phyloP scores from a whole-genome alignment of 2,329 filamentous ascomycete genomes.

The Exserohilum turcica region DNA sequence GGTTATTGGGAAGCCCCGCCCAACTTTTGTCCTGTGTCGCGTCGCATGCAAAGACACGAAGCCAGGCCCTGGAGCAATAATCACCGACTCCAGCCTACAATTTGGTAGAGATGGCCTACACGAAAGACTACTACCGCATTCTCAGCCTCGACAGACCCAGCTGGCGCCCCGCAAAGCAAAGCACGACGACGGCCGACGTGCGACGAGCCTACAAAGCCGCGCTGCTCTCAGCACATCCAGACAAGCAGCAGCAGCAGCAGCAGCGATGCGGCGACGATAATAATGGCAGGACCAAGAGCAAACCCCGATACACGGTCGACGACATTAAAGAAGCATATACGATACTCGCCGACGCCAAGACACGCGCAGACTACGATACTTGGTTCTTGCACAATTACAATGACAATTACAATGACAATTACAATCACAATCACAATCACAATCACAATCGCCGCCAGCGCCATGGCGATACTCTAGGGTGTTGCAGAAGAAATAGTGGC shows the following conservation, averaged over 20 bases:
- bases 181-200: conserved; percentile 10
- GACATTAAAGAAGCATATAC: conserved; percentile 64
- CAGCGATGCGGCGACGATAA: not conserved
- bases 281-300: not conserved
- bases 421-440: too few species aligned
- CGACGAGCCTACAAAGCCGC: conserved; percentile 60
- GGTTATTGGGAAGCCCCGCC: conserved; percentile 4
- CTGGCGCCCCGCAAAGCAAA: conserved; percentile 3
- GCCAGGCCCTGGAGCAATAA: conserved; percentile 1
- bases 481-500: too few species aligned
- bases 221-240: conserved; percentile 63
- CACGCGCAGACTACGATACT: conserved; percentile 51
- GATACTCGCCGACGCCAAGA: conserved; percentile 53
- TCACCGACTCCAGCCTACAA: not conserved
- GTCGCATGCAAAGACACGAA: conserved; percentile 4
- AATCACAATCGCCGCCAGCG: too few species aligned
- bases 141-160: conserved; percentile 27
- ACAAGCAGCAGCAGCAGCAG: conserved; percentile 49
- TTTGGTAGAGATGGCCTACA: conserved; percentile 26
- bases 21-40: conserved; percentile 16
- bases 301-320: conserved; percentile 55
- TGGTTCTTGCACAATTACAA: conserved; percentile 21
- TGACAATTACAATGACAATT: too few species aligned
- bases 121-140: conserved; percentile 39
- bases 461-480: too few species aligned